Conservation (phyloP, 1,284 basidiomycete species). For the Malassezia nana region DNA sequence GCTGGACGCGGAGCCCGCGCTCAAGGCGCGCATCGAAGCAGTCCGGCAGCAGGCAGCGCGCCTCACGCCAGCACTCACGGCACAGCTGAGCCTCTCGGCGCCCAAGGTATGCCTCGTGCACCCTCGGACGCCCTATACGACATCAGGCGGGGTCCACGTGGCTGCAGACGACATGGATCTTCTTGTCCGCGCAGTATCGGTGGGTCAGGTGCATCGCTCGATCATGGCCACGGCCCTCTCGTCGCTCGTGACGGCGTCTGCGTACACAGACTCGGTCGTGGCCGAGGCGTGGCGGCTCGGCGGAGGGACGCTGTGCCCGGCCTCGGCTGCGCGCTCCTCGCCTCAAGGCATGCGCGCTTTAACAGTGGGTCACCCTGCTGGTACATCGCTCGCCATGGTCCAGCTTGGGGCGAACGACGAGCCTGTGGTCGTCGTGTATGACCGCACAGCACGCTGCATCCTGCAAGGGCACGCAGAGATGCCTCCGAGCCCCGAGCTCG, state of each 20-base stretch:
- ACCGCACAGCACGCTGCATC: constrained; percentile 35
- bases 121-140: constrained; percentile 25
- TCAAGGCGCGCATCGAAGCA: constrained; percentile 27
- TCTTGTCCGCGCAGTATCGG: constrained; percentile 33
- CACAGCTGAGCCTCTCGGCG: constrained; percentile 26
- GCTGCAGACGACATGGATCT: constrained; percentile 23
- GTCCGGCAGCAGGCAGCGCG: constrained; percentile 23
- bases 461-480: constrained; percentile 28
- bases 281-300: constrained; percentile 11
- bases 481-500: constrained; percentile 3
- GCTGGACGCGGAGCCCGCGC: constrained; percentile 25
- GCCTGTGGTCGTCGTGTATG: constrained; percentile 29
- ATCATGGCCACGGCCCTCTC: constrained; percentile 39
- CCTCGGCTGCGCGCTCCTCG: background rate
- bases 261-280: constrained; percentile 24
- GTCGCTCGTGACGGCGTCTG: constrained; percentile 26
- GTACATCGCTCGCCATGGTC: constrained; percentile 30
- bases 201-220: constrained; percentile 40
- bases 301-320: background rate
- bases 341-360: constrained; percentile 20
- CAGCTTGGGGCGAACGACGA: constrained; percentile 8
- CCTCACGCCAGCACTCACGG: constrained; percentile 18
- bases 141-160: constrained; percentile 24
- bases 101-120: constrained; percentile 45
- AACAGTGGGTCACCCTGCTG: constrained; percentile 42